Evolutionary conservation across 306 rosid species (phyloP).

Genomic region (Quillaja saponaria): DNA sequence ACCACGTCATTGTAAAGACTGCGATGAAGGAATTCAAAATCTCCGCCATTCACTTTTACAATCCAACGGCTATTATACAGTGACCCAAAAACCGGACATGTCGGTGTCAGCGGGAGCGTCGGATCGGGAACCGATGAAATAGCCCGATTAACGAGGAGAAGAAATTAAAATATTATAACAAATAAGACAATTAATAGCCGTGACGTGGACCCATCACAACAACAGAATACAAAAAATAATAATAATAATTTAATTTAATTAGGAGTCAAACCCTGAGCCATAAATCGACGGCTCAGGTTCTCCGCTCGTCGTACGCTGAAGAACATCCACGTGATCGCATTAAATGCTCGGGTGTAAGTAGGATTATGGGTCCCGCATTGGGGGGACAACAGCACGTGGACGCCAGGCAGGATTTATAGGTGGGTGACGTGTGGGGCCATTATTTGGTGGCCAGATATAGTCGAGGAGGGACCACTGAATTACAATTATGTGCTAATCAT

Average conservation of each 20-base stretch:
- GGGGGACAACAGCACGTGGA: slow-evolving; percentile 48
- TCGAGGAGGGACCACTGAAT: slow-evolving; percentile 33
- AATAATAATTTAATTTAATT: background rate
- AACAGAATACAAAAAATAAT: background rate
- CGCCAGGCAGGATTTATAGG: background rate
- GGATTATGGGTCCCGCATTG: slow-evolving; percentile 24
- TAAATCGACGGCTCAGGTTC: slow-evolving; percentile 34
- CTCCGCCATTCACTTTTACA: background rate
- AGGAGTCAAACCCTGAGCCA: slow-evolving; percentile 16
- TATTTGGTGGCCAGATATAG: background rate
- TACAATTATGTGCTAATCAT: slow-evolving; percentile 43
- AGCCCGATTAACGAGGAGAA: slow-evolving; percentile 46
- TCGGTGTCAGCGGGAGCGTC: slow-evolving; percentile 62
- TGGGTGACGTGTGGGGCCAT: slow-evolving; percentile 41
- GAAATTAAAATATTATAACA: no score
- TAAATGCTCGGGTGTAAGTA: slow-evolving; percentile 38
- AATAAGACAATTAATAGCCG: slow-evolving; percentile 28
- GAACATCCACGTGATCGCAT: slow-evolving; percentile 38
- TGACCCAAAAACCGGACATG: slow-evolving; percentile 27
- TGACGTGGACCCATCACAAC: slow-evolving; percentile 38
- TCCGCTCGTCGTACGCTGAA: slow-evolving; percentile 31
- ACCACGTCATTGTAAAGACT: slow-evolving; percentile 60
- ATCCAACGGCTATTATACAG: slow-evolving; percentile 4
- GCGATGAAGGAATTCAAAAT: slow-evolving; percentile 43
- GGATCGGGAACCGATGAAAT: slow-evolving; percentile 36